Percentiles rank a stretch among this genome's conserved stretches.
Conservation (phyloP, 1,284 basidiomycete genomes). For the Rhodotorula sp. region DNA sequence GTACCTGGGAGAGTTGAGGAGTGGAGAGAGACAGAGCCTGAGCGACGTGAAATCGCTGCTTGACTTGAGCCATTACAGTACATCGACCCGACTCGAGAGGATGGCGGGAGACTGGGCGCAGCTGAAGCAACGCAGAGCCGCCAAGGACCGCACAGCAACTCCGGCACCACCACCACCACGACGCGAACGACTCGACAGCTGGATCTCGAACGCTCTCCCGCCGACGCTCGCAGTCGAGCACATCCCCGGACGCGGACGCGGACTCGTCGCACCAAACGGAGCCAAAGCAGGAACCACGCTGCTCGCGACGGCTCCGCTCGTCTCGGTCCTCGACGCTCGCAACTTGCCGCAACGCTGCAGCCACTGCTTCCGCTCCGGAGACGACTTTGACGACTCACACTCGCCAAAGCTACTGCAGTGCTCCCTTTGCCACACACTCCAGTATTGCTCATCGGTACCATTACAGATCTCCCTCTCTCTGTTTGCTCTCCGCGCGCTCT, state of each 20-base stretch:
- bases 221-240: constrained; percentile 7
- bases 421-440: constrained; percentile 63
- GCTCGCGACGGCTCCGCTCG: constrained; percentile 60
- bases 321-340: constrained; percentile 65
- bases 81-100: background rate
- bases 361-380: constrained; percentile 57
- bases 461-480: constrained; percentile 29
- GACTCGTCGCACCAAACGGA: constrained; percentile 1
- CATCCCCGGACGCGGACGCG: constrained; percentile 18
- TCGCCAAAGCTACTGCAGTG: constrained; percentile 52
- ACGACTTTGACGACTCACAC: constrained; percentile 39
- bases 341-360: constrained; percentile 67
- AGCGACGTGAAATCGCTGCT: too few species aligned
- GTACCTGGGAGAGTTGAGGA: too few species aligned
- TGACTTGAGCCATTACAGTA: too few species aligned
- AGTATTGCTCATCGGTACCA: constrained; percentile 69
- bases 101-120: constrained; percentile 4
- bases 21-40: background rate
- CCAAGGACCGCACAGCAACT: background rate
- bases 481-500: constrained; percentile 19
- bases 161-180: too few species aligned
- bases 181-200: too few species aligned
- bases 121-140: background rate
- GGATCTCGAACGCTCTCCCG: constrained; percentile 16
- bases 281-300: constrained; percentile 60